Base-by-base conservation (phyloP, 1,284 basidiomycete species). In the Fomitopsis palustris region DNA sequence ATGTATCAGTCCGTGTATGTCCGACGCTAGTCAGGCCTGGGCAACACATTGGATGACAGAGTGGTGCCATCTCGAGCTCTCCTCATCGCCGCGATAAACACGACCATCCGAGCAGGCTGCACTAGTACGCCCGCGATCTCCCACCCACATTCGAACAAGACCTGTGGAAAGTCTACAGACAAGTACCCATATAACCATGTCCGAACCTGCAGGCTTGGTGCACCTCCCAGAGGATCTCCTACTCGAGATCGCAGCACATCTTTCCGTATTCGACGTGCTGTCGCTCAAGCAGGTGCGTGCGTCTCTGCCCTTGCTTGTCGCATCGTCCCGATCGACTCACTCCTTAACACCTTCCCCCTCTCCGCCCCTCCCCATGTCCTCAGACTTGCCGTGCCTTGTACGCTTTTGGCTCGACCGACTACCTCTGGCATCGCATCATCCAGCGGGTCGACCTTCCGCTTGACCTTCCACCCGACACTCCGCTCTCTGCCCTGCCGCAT, bases 381-480 rank as follows among this genome's bases (percentile, higher is more conserved):
- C 35, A 85, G 82, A 81, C 81, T 70, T 72, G 70, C 62, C 71
- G 71, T 55, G 77, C 73, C 59, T 70, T 85, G 58, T 78, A 85
- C 70, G 76, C 77, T 2, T 69, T 81, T 42, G 75, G 74, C 25
- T 76, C 72, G 53, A 71, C 71, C 35, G 80, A 83, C 67, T 80
- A 82, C 67, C 71, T 82, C 29, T 83, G 81, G 81, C 81, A 82
- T 69, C 73, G 74, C 47, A 66, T 81, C 9, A 62, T 67, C 42
- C 64, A 68, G 31, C 45, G 60, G 6, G 66, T 73, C 19, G 59
- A 69, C 29, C 59, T 80, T 3, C 73, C 75, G 8, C 59, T 79
- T 25, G 75, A 78, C 59, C 64, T 77, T 25, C 70, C 75, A 25
- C 60, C 56, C 33, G 69, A 73, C 53, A 61, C 65, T 4, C 58